Evolutionary conservation across 2,329 filamentous ascomycete genomes (phyloP).

Genomic region (Botryotinia convoluta): DNA sequence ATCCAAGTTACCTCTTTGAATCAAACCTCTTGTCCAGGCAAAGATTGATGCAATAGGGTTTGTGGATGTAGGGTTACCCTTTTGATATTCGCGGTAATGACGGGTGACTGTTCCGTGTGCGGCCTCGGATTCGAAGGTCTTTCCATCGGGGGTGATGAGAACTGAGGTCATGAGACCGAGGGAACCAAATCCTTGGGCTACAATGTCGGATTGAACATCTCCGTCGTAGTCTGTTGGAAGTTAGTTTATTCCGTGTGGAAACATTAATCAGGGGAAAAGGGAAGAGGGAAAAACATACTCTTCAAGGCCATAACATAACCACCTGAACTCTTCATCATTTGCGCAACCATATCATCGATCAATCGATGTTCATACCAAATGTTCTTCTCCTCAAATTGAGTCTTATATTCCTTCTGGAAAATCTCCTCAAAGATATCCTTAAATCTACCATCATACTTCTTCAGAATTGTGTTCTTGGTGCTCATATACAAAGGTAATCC

Average conservation of each 20-base stretch:
- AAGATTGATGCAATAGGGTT: slow-evolving; percentile 99
- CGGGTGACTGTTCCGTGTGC: slow-evolving; percentile 97
- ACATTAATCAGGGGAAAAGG: not conserved
- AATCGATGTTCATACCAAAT: slow-evolving; percentile 99
- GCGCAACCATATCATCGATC: slow-evolving; percentile 99
- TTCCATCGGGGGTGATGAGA: slow-evolving; percentile 92
- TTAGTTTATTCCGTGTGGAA: slow-evolving; percentile 14
- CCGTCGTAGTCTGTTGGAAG: slow-evolving; percentile 81
- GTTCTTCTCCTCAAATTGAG: slow-evolving; percentile 81
- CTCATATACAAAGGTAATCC: slow-evolving; percentile 96
- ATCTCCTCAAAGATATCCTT: slow-evolving; percentile 99
- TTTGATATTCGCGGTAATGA: slow-evolving; percentile 98
- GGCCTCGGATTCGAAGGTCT: slow-evolving; percentile 96
- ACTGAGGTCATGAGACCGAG: slow-evolving; percentile 98
- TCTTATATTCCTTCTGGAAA: slow-evolving; percentile 83
- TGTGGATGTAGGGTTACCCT: slow-evolving; percentile 93
- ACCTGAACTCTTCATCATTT: slow-evolving; percentile 99
- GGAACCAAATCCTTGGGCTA: slow-evolving; percentile 96
- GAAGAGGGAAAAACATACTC: slow-evolving; percentile 58
- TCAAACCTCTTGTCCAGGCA: slow-evolving; percentile 92
- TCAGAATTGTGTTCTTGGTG: slow-evolving; percentile 99
- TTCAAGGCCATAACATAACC: slow-evolving; percentile 98
- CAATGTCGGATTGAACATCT: slow-evolving; percentile 97
- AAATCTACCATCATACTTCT: slow-evolving; percentile 98
- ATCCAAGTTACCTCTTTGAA: slow-evolving; percentile 92